Conservation (phyloP, 352 stramenopile genomes). For the Nothophytophthora sp. region DNA sequence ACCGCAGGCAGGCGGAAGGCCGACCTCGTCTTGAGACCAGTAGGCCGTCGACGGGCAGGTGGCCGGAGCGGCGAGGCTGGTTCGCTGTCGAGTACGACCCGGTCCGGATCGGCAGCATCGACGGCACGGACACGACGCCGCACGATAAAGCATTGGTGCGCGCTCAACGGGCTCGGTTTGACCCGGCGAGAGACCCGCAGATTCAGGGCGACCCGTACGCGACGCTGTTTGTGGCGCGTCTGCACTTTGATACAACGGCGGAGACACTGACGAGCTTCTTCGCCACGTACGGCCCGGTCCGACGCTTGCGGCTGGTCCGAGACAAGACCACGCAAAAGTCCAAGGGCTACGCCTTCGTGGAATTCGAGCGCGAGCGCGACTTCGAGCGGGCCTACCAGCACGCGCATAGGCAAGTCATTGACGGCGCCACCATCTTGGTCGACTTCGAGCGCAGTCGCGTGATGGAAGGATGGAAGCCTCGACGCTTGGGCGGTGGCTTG, state of each 20-base stretch:
- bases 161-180: constrained; percentile 48
- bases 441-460: constrained; percentile 79
- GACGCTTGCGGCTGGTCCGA: constrained; percentile 59
- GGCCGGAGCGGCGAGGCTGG: constrained; percentile 31
- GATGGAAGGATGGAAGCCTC: constrained; percentile 83
- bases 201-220: constrained; percentile 62
- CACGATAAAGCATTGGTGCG: constrained; percentile 71
- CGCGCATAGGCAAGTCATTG: constrained; percentile 54
- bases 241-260: constrained; percentile 63
- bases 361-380: constrained; percentile 55
- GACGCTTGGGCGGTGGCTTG: constrained; percentile 76
- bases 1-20: not conserved
- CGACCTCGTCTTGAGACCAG: not conserved
- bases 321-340: constrained; percentile 64
- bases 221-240: constrained; percentile 74
- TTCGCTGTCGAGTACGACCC: constrained; percentile 74
- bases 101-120: constrained; percentile 68
- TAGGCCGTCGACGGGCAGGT: not conserved
- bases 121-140: constrained; percentile 55
- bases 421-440: constrained; percentile 66
- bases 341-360: constrained; percentile 81
- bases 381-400: constrained; percentile 63
- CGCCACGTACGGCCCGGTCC: constrained; percentile 42
- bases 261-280: constrained; percentile 49
- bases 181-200: constrained; percentile 54